These are phyloP conservation scores for Arthrobotrys sphaeroides DNA, from an alignment of 2,329 filamentous ascomycete genomes.

Conservation along the genomic window DNA sequence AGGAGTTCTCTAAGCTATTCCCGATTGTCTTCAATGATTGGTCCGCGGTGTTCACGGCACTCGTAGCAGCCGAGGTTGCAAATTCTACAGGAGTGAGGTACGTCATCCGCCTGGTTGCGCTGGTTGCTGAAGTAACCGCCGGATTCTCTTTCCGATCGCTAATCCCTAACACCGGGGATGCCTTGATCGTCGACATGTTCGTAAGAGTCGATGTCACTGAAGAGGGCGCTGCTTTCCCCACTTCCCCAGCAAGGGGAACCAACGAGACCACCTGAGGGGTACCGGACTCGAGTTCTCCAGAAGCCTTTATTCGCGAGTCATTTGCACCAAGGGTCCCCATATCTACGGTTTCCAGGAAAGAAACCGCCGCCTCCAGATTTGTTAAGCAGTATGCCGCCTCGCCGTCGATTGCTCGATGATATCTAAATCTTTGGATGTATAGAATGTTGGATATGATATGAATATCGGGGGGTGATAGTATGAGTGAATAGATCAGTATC, in stretches of 20 bases:
- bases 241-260: not conserved
- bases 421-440: slow-evolving; percentile 92
- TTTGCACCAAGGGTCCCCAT: slow-evolving; percentile 75
- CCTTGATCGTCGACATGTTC: slow-evolving; percentile 10
- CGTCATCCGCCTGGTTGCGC: slow-evolving; percentile 39
- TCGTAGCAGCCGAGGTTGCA: slow-evolving; percentile 54
- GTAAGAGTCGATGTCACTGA: not conserved
- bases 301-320: not conserved
- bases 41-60: slow-evolving; percentile 78
- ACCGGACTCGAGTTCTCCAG: not conserved
- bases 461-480: slow-evolving; percentile 84
- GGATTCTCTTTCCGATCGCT: not conserved
- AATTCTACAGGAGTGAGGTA: slow-evolving; percentile 57
- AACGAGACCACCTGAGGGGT: not conserved
- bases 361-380: slow-evolving; percentile 92
- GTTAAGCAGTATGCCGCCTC: slow-evolving; percentile 96
- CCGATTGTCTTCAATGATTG: slow-evolving; percentile 92
- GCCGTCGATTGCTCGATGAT: slow-evolving; percentile 76
- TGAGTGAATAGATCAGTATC: slow-evolving; percentile 93
- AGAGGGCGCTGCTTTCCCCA: not conserved
- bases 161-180: not conserved
- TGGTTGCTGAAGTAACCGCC: not conserved
- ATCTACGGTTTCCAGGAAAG: slow-evolving; percentile 94
- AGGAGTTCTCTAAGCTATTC: slow-evolving; percentile 87
- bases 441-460: slow-evolving; percentile 93